Evolutionary conservation across 2,329 filamentous ascomycete genomes (phyloP).

Genomic region (Orbilia ellipsospora): DNA sequence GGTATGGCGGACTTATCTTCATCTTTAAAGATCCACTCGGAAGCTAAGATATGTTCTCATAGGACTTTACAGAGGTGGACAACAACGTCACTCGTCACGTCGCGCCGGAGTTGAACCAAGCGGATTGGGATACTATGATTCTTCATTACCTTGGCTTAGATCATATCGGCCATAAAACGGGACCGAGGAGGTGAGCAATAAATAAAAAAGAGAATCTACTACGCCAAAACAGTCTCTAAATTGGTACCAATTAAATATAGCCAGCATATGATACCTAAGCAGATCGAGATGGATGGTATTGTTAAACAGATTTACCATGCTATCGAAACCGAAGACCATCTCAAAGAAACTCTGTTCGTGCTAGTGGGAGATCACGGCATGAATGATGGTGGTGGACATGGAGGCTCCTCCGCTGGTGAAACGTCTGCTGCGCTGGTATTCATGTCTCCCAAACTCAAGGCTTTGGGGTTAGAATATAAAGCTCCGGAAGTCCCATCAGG

Average conservation of each 20-base stretch:
- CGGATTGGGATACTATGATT: slow-evolving; percentile 93
- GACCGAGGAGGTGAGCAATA: slow-evolving; percentile 75
- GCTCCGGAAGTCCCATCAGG: slow-evolving; percentile 71
- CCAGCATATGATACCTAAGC: slow-evolving; percentile 91
- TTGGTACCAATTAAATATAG: slow-evolving; percentile 63
- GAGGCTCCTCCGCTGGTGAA: slow-evolving; percentile 91
- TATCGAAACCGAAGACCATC: slow-evolving; percentile 76
- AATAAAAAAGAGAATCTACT: too few relatives aligned
- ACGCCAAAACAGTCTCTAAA: too few relatives aligned
- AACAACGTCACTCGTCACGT: slow-evolving; percentile 96
- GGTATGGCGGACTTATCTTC: slow-evolving; percentile 68
- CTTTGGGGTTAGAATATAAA: slow-evolving; percentile 64
- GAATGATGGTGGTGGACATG: slow-evolving; percentile 98
- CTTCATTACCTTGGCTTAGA: slow-evolving; percentile 96
- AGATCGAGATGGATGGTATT: slow-evolving; percentile 90
- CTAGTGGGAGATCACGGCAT: slow-evolving; percentile 97
- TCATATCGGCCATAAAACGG: slow-evolving; percentile 96
- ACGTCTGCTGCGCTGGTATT: slow-evolving; percentile 94
- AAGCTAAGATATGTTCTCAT: slow-evolving; percentile 58
- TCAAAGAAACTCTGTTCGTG: slow-evolving; percentile 82
- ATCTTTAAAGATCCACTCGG: slow-evolving; percentile 43
- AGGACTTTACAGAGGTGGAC: slow-evolving; percentile 98
- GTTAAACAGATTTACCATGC: slow-evolving; percentile 79
- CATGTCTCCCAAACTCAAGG: slow-evolving; percentile 81
- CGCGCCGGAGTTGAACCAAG: slow-evolving; percentile 75